Evolutionary conservation across 140 eudicot species (phyloP).

Genomic region (Anethum foeniculum): DNA sequence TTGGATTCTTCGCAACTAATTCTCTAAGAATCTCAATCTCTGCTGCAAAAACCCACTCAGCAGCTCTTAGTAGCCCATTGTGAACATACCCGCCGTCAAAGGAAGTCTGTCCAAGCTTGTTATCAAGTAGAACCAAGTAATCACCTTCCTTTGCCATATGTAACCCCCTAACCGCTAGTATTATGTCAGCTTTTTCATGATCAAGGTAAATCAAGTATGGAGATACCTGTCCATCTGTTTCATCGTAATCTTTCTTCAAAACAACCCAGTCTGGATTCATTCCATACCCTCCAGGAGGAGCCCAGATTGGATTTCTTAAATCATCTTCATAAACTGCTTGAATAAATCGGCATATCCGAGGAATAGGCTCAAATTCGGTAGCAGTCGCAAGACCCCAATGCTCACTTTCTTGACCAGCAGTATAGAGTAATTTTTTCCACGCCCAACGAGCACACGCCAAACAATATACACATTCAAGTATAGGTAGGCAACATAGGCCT

Average conservation of each 20-base stretch:
- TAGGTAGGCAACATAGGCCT: conserved; percentile 60
- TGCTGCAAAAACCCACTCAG: conserved; percentile 72
- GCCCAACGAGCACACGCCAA: conserved; percentile 94
- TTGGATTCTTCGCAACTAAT: conserved; percentile 45
- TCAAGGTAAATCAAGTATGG: conserved; percentile 86
- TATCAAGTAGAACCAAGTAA: conserved; percentile 66
- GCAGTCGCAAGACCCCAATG: conserved; percentile 82
- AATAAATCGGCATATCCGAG: conserved; percentile 66
- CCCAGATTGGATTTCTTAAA: conserved; percentile 77
- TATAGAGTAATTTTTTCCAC: conserved; percentile 83
- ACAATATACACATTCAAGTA: conserved; percentile 91
- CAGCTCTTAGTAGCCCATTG: conserved; percentile 83
- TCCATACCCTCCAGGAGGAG: conserved; percentile 89
- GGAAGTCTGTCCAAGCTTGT: conserved; percentile 74
- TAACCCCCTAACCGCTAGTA: conserved; percentile 73
- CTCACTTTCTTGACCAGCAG: conserved; percentile 91
- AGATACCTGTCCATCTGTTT: conserved; percentile 67
- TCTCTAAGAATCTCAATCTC: conserved; percentile 62
- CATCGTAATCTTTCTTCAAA: conserved; percentile 48
- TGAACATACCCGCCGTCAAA: conserved; percentile 96
- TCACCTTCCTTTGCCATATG: conserved; percentile 75
- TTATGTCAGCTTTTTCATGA: conserved; percentile 66
- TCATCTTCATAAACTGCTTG: conserved; percentile 85
- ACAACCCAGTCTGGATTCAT: conserved; percentile 74
- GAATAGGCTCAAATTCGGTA: conserved; percentile 74